Percentiles rank a stretch among this genome's conserved stretches.
Evolutionary conservation across 2,329 filamentous ascomycete species (phyloP).

Genomic region (Rutstroemia sp.): DNA sequence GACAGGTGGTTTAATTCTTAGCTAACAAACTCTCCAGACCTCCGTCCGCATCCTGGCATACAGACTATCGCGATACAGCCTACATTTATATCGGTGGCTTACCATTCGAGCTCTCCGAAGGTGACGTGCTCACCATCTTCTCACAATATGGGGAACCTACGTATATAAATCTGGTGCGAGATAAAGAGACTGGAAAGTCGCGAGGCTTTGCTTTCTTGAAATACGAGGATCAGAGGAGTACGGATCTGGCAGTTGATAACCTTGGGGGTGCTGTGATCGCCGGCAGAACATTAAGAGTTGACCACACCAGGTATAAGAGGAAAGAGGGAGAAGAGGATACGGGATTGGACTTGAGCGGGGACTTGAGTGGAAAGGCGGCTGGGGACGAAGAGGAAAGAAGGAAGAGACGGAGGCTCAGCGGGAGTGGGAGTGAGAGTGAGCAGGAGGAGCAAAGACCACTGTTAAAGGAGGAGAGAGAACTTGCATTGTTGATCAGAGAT

Average conservation of each 20-base stretch:
- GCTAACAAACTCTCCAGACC: slow-evolving; percentile 43
- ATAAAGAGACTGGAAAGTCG: slow-evolving; percentile 94
- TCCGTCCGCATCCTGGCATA: slow-evolving; percentile 88
- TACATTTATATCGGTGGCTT: slow-evolving; percentile 95
- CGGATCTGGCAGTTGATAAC: slow-evolving; percentile 93
- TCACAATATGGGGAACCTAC: slow-evolving; percentile 95
- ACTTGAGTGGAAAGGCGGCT: slow-evolving; percentile 20
- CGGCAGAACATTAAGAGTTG: slow-evolving; percentile 75
- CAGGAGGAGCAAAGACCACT: slow-evolving; percentile 46
- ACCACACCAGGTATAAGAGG: slow-evolving; percentile 91
- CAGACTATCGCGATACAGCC: slow-evolving; percentile 94
- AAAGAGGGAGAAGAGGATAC: slow-evolving; percentile 57
- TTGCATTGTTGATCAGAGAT: slow-evolving; percentile 65
- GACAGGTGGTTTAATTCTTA: neutral
- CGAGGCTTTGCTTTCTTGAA: slow-evolving; percentile 95
- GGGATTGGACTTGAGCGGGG: slow-evolving; percentile 28
- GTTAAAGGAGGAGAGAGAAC: slow-evolving; percentile 74
- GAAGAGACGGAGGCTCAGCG: slow-evolving; percentile 23
- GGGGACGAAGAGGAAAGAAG: slow-evolving; percentile 38
- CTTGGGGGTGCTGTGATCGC: slow-evolving; percentile 78
- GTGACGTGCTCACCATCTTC: slow-evolving; percentile 93
- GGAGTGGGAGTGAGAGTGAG: slow-evolving; percentile 31
- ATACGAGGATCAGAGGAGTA: slow-evolving; percentile 96
- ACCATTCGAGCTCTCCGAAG: slow-evolving; percentile 87
- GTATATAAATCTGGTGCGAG: slow-evolving; percentile 83